These are phyloP conservation scores for Actinomortierella wolfii DNA, from an alignment of 371 early-diverging fungal genomes.

Conservation along the genomic window DNA sequence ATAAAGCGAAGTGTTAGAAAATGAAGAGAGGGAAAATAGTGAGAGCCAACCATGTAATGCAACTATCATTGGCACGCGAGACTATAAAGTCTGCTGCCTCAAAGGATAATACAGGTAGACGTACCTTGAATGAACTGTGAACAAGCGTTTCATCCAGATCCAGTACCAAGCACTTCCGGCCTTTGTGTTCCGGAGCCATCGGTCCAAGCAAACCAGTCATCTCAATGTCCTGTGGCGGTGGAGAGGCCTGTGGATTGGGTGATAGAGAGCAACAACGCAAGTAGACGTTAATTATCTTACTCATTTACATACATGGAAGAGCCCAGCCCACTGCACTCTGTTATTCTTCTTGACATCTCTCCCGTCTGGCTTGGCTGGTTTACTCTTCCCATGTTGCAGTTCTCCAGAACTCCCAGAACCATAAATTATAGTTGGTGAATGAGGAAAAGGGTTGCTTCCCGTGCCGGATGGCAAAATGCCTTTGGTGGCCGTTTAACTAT, in stretches of 20 bases:
- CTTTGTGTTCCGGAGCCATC: conserved; percentile 54
- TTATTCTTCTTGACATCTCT: no score
- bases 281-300: no score
- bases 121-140: conserved; percentile 81
- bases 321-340: no score
- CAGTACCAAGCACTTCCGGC: conserved; percentile 83
- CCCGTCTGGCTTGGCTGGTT: no score
- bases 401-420: no score
- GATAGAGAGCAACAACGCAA: no score
- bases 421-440: no score
- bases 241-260: conserved; percentile 32
- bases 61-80: not conserved
- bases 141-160: conserved; percentile 89
- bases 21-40: not conserved
- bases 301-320: no score
- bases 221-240: conserved; percentile 27
- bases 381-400: no score
- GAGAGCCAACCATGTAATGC: not conserved
- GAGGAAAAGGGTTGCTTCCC: no score
- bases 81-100: conserved; percentile 6
- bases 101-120: not conserved
- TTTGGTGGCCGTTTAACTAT: no score
- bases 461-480: no score
- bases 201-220: conserved; percentile 44
- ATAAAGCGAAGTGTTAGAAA: not conserved